Conservation (phyloP, 2,329 filamentous ascomycete species). For the Macroventuria anomochaeta region DNA sequence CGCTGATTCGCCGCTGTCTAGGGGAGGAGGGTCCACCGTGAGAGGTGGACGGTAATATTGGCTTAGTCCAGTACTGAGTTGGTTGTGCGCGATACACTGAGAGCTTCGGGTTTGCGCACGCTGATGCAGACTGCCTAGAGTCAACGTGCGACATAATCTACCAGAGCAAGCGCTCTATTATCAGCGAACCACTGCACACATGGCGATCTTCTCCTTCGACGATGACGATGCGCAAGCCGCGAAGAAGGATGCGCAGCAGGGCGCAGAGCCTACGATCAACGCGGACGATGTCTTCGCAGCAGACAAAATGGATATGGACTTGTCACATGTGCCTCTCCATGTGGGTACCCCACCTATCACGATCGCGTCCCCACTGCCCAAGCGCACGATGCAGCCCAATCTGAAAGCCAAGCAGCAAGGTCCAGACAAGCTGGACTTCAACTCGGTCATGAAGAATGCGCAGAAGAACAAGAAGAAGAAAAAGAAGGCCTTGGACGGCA, state of each 20-base stretch:
- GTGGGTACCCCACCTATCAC: conserved; percentile 48
- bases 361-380: conserved; percentile 43
- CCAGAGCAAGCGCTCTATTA: conserved; percentile 16
- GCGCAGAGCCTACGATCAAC: conserved; percentile 8
- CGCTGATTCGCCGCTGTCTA: conserved; percentile 54
- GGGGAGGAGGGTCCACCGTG: conserved; percentile 59
- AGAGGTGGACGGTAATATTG: conserved; percentile 60
- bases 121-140: conserved; percentile 37
- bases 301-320: conserved; percentile 37
- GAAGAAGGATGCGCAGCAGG: conserved; percentile 19
- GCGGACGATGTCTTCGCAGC: conserved; percentile 28
- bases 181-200: conserved; percentile 21
- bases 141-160: conserved; percentile 19
- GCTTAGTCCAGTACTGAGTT: conserved; percentile 25
- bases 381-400: conserved; percentile 33
- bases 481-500: conserved; percentile 41
- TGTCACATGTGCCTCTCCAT: conserved; percentile 27
- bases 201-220: conserved; percentile 48
- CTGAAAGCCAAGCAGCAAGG: conserved; percentile 33
- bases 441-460: conserved; percentile 46
- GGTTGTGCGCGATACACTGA: conserved; percentile 33
- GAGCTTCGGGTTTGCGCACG: conserved; percentile 20
- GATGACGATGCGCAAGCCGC: conserved; percentile 40
- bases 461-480: conserved; percentile 50
- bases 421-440: conserved; percentile 48